Evolutionary conservation across 1,139 yeast species (phyloP), one percentile per base, ranked within the genome.

Genomic region (Keqinozyma sinolaborantium): DNA sequence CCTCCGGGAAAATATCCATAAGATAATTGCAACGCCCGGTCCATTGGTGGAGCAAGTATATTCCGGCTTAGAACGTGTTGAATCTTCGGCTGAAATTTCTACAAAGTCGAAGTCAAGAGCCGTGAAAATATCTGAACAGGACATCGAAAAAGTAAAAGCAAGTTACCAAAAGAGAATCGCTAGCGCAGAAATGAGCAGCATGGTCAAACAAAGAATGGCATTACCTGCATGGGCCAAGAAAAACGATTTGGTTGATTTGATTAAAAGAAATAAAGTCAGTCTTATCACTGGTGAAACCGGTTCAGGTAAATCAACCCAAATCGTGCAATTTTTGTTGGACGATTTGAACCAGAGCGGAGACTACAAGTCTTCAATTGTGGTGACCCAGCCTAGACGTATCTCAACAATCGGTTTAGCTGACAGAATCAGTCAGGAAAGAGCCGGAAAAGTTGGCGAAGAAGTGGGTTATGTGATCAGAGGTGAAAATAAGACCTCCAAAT

Each of bases 281-380:
- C 60, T 92, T 25, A 74, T 92, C 23, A 92, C 97, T 1, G 98
- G 97, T 53, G 98, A 92, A 55, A 92, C 98, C 0, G 98, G 98
- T 45, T 87, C 96, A 0, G 97, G 97, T 43, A 88, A 88, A 51
- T 85, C 95, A 0, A 88, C 97, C 0, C 97, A 88, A 52, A 79
- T 87, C 10, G 96, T 87, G 3, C 98, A 92, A 54, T 92, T 87
- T 47, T 64, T 92, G 12, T 60, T 90, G 20, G 97, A 92, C 52
- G 66, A 79, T 27, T 50, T 83, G 39, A 58, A 66, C 30, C 26
- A 50, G 0, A 50, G 55, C 12, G 73, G 73, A 0, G 72, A 78
- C 35, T 71, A 60, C 38, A 49, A 57, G 13, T 73, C 83, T 8
- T 78, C 75, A 30, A 83, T 92, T 5, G 63, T 90, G 3, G 88